phyloP scores from a whole-genome alignment of 139 green algal species.

The Haematococcus sp. region DNA sequence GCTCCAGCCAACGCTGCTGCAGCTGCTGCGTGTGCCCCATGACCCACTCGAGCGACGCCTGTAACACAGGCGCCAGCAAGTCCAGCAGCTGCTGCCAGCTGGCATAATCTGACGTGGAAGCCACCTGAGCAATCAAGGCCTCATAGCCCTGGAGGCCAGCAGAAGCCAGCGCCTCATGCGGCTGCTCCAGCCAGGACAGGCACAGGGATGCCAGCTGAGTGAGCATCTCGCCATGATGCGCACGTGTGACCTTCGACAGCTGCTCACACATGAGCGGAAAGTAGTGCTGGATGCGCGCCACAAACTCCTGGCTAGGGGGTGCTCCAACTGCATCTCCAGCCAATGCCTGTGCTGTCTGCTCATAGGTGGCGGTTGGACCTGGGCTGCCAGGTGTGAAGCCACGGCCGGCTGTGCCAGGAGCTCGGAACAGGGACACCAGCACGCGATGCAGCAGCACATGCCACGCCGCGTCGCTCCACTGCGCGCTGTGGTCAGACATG shows the following conservation, averaged over 20 bases:
- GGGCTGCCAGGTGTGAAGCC: no score
- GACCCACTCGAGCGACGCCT: neutral
- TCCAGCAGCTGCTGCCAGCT: slow-evolving; percentile 15
- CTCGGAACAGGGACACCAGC: slow-evolving; percentile 25
- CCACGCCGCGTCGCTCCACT: slow-evolving; percentile 49
- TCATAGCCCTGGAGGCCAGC: slow-evolving; percentile 23
- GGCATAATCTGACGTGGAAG: neutral
- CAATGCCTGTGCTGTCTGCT: no score
- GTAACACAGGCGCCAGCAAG: slow-evolving; percentile 3
- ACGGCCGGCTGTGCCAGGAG: slow-evolving; percentile 23
- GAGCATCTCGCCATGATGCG: slow-evolving; percentile 16
- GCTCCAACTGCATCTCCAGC: no score
- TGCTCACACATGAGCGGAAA: slow-evolving; percentile 43
- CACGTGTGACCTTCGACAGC: slow-evolving; percentile 14
- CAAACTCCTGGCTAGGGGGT: slow-evolving; percentile 7
- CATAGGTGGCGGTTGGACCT: no score
- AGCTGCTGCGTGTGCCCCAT: slow-evolving; percentile 12
- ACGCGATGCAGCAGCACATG: slow-evolving; percentile 33
- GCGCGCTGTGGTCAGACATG: slow-evolving; percentile 19
- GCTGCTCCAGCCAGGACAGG: slow-evolving; percentile 30
- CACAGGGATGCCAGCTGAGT: slow-evolving; percentile 15
- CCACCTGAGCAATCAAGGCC: slow-evolving; percentile 6
- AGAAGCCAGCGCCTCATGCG: slow-evolving; percentile 7
- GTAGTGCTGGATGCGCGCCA: slow-evolving; percentile 31
- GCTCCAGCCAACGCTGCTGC: slow-evolving; percentile 6